Base-by-base conservation (phyloP, 176 grass and related monocot genomes). In the Elymus sibiricus region DNA sequence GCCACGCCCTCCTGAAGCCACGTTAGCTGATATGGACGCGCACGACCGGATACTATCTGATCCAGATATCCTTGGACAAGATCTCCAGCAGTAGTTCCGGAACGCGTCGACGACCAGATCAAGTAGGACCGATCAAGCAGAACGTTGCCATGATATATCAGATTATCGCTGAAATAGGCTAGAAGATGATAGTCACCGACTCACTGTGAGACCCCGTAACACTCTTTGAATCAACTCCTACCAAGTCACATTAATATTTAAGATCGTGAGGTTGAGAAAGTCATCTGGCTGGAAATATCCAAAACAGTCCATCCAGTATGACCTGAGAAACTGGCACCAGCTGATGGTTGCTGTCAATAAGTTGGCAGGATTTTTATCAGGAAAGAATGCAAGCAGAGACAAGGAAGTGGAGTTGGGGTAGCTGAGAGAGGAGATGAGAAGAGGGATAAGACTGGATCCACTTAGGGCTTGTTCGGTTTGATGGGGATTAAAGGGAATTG, bases 121-220 rank as follows among this genome's bases (percentile, higher is more conserved):
- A n/a, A n/a, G n/a, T n/a, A n/a, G n/a, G n/a, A n/a, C n/a, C n/a
- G n/a, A n/a, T n/a, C n/a, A n/a, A n/a, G n/a, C n/a, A n/a, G n/a
- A n/a, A n/a, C n/a, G n/a, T n/a, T n/a, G n/a, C n/a, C n/a, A n/a
- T n/a, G n/a, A 26, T 9, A 83, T 38, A 17, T 22, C 4, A 58
- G 17, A 9, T 37, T 70, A 79, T 70, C 44, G 31, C 64, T 53
- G 66, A 58, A 70, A 86, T 22, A 86, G 34, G 75, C 47, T 86
- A 59, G 34, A 78, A 69, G 43, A 37, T 47, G 22, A 9, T 11
- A 55, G 29, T 31, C 49, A 19, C 49, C 6, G 6, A 7, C 35
- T 74, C 81, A 61, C 15, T 15, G 32, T 60, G 17, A 39, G 28
- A 67, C 46, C 44, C 29, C 1, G 2, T 80, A 19, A 49, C 49